These are phyloP conservation scores for Barnettozyma hawaiiensis DNA, from an alignment of 1,139 yeast species.

Conservation along the genomic window DNA sequence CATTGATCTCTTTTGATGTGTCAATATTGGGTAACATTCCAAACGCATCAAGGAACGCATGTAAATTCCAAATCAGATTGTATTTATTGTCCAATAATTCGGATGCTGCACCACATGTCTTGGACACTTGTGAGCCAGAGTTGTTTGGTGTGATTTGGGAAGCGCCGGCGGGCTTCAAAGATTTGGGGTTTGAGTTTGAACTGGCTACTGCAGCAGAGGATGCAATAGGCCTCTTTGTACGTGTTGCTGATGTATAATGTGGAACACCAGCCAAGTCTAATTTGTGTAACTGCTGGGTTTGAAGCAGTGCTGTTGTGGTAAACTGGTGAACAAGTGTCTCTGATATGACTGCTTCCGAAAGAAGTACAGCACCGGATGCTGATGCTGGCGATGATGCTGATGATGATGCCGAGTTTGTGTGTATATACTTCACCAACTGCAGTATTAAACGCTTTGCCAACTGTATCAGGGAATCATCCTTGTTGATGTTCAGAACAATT, in stretches of 20 bases:
- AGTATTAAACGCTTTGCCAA: conserved; percentile 17
- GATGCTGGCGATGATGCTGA: too few species aligned
- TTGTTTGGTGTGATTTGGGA: not conserved
- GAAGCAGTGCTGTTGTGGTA: conserved; percentile 16
- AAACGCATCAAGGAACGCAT: conserved; percentile 45
- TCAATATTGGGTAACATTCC: conserved; percentile 41
- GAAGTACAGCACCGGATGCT: too few species aligned
- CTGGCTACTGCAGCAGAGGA: not conserved
- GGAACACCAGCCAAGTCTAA: conserved; percentile 2
- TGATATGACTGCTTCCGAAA: conserved; percentile 7
- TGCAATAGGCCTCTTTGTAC: not conserved
- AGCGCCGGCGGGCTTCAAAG: not conserved
- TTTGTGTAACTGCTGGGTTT: conserved; percentile 4
- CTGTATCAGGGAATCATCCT: conserved; percentile 14
- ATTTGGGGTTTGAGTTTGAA: not conserved
- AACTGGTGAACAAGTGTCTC: conserved; percentile 8
- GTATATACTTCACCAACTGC: not conserved
- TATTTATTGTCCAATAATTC: conserved; percentile 25
- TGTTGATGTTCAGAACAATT: conserved; percentile 1
- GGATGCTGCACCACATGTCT: conserved; percentile 1
- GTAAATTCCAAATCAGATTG: conserved; percentile 48
- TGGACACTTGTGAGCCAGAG: not conserved
- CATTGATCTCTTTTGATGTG: conserved; percentile 39
- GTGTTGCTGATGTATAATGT: conserved; percentile 2
- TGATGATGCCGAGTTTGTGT: conserved; percentile 2